These are phyloP conservation scores for Lentinula aciculospora DNA, from an alignment of 768 basidiomycete genomes.

Conservation along the genomic window DNA sequence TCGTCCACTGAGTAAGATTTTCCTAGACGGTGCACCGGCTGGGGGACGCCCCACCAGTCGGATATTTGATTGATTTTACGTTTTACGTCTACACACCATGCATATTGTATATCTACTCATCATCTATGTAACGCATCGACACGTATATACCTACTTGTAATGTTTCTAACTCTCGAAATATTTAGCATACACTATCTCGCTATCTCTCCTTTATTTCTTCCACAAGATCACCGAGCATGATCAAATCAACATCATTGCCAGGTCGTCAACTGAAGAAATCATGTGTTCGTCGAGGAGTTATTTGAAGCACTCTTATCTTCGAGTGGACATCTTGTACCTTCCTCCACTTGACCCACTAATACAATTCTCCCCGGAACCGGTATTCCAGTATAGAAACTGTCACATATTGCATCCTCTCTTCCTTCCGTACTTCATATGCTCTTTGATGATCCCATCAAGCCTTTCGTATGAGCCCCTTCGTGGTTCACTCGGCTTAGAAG, in stretches of 20 bases:
- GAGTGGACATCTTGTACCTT: not conserved
- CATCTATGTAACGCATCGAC: not conserved
- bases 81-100: not conserved
- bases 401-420: not conserved
- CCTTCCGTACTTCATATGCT: not conserved
- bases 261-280: too few relatives aligned
- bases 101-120: not conserved
- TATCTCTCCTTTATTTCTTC: too few relatives aligned
- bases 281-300: too few relatives aligned
- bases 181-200: too few relatives aligned
- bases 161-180: too few relatives aligned
- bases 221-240: not conserved
- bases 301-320: too few relatives aligned
- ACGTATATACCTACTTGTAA: not conserved
- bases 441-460: not conserved
- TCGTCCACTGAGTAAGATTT: conserved; percentile 73
- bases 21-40: conserved; percentile 54
- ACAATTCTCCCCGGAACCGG: not conserved
- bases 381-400: not conserved
- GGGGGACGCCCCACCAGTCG: conserved; percentile 26
- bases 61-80: conserved; percentile 19
- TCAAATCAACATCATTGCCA: not conserved
- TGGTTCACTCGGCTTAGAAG: not conserved
- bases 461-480: not conserved
- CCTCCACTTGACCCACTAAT: not conserved